phyloP scores from a whole-genome alignment of 345 rosid species.

The Eucalyptus regnans region DNA sequence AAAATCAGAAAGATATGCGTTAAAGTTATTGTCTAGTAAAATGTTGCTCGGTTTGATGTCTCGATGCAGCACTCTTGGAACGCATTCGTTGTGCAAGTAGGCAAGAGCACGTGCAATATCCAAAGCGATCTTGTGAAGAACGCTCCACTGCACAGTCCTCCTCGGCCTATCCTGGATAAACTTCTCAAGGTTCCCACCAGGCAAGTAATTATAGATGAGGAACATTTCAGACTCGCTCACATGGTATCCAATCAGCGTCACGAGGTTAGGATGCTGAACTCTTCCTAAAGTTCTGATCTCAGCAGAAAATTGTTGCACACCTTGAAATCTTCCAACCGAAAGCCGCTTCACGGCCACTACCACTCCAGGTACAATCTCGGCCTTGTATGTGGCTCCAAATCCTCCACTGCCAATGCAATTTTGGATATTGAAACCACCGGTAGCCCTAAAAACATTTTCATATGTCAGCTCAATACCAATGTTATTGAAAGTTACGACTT shows the following conservation, averaged over 20 bases:
- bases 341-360: conserved; percentile 44
- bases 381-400: conserved; percentile 45
- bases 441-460: conserved; percentile 40
- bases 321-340: conserved; percentile 41
- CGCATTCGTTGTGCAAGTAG: conserved; percentile 36
- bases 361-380: conserved; percentile 30
- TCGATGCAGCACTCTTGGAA: conserved; percentile 37
- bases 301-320: conserved; percentile 40
- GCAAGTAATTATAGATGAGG: conserved; percentile 38
- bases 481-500: conserved; percentile 23
- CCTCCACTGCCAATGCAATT: conserved; percentile 48
- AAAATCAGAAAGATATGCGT: conserved; percentile 45
- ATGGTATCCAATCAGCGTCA: conserved; percentile 39
- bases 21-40: conserved; percentile 25
- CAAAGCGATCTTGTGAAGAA: conserved; percentile 43
- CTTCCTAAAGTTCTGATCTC: conserved; percentile 43
- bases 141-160: conserved; percentile 24
- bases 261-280: conserved; percentile 38
- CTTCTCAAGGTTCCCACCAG: conserved; percentile 41
- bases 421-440: conserved; percentile 30
- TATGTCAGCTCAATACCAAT: conserved; percentile 29
- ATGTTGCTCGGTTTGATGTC: conserved; percentile 51
- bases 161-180: conserved; percentile 35
- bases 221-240: conserved; percentile 41
- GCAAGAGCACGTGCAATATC: conserved; percentile 47